Conservation (phyloP, 257 asterid species). For the Echium plantagineum region DNA sequence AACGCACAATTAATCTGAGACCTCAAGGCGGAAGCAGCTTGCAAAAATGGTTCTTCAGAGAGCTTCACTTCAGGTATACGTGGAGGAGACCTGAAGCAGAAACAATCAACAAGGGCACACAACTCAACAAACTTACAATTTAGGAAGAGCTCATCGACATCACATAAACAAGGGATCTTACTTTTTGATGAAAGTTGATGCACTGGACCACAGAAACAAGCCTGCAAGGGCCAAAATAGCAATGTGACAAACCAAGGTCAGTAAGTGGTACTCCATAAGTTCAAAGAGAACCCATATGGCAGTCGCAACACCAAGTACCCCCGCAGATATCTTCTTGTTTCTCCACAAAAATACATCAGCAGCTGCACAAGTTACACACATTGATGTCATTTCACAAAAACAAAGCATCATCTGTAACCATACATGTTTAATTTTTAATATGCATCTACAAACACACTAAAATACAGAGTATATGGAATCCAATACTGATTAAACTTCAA, state of each 20-base stretch:
- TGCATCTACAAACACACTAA: no score
- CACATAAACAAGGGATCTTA: no score
- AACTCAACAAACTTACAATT: no score
- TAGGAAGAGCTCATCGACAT: no score
- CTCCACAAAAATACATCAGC: slow-evolving; percentile 92
- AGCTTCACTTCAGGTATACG: slow-evolving; percentile 62
- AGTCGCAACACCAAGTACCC: slow-evolving; percentile 60
- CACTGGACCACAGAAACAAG: slow-evolving; percentile 78
- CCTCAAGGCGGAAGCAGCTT: slow-evolving; percentile 52
- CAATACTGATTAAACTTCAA: no score
- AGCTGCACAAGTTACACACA: slow-evolving; percentile 8
- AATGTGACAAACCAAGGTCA: slow-evolving; percentile 60
- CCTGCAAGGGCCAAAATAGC: slow-evolving; percentile 41
- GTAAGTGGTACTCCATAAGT: slow-evolving; percentile 64
- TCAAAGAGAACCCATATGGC: slow-evolving; percentile 75
- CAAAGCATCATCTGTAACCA: no score
- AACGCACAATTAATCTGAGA: slow-evolving; percentile 45
- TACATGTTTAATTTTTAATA: no score
- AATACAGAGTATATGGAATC: no score
- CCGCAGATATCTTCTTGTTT: slow-evolving; percentile 67
- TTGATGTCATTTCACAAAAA: no score
- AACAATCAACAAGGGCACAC: no score
- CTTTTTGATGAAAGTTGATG: slow-evolving; percentile 24
- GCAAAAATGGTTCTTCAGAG: slow-evolving; percentile 51
- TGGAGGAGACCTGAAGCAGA: slow-evolving; percentile 26